A percentile compares a stretch with the other conserved stretches of the same genome.
Evolutionary conservation across 306 rosid genomes (phyloP).

Genomic region (Delonix regia): DNA sequence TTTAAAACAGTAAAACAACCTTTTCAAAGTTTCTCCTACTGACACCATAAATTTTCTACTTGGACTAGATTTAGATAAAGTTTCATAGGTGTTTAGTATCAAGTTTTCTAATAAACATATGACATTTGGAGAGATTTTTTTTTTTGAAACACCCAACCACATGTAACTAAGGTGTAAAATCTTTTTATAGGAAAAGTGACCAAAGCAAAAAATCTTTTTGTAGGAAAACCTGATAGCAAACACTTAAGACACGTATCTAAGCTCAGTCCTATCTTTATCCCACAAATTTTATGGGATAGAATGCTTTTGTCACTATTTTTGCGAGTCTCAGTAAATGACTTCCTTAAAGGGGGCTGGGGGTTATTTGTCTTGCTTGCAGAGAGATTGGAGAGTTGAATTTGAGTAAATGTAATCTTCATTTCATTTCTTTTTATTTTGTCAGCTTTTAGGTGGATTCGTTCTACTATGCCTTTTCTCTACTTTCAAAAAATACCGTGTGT

Average conservation of each 20-base stretch:
- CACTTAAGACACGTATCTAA: too few species aligned
- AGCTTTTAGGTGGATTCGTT: neutral
- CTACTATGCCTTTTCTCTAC: neutral
- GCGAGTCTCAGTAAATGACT: neutral
- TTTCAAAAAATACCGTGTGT: neutral
- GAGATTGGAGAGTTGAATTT: neutral
- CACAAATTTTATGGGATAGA: neutral
- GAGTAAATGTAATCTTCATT: too few species aligned
- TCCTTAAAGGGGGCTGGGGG: neutral
- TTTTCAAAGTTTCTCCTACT: neutral
- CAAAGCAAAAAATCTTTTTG: too few species aligned
- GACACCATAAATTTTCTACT: constrained; percentile 3
- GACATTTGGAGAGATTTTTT: too few species aligned
- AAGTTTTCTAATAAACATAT: too few species aligned
- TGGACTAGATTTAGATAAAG: too few species aligned
- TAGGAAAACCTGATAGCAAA: too few species aligned
- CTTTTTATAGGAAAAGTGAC: too few species aligned
- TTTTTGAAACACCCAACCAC: too few species aligned
- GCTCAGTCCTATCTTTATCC: neutral
- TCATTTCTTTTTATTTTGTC: neutral
- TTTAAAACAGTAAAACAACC: neutral
- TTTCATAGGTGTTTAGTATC: too few species aligned
- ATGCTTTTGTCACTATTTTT: neutral
- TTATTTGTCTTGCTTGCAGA: neutral
- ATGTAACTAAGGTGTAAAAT: too few species aligned